phyloP scores from a whole-genome alignment of 495 filamentous ascomycete genomes.

The Aspergillus nanangensis region DNA sequence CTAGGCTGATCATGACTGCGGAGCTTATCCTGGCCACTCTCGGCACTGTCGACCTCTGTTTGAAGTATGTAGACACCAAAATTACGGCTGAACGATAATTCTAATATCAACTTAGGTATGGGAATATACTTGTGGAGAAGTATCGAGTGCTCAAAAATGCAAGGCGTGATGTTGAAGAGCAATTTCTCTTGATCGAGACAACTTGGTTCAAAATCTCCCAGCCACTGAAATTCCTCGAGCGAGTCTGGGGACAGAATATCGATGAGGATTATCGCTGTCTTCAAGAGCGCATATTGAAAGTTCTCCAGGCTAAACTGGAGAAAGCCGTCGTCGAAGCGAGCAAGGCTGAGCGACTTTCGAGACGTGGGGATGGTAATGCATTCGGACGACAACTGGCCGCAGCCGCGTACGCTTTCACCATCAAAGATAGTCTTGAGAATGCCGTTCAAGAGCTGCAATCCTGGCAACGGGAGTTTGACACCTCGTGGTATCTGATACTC shows the following conservation, averaged over 20 bases:
- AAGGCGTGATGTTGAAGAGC: neutral
- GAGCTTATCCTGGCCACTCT: neutral
- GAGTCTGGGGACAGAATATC: neutral
- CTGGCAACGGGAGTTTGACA: neutral
- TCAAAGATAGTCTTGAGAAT: neutral
- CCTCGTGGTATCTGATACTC: neutral
- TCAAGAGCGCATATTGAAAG: neutral
- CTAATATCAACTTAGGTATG: neutral
- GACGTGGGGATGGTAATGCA: no score
- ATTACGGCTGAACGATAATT: neutral
- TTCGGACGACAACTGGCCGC: neutral
- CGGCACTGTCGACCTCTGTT: neutral
- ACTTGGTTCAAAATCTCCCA: neutral
- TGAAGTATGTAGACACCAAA: neutral
- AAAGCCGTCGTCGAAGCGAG: neutral
- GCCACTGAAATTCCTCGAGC: neutral
- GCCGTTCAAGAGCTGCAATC: neutral
- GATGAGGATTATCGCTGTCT: neutral
- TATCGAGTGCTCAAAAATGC: neutral
- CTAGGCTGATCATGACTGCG: no score
- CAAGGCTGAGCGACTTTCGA: no score
- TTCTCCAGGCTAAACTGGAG: neutral
- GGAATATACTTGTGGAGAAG: neutral
- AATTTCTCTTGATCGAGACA: neutral
- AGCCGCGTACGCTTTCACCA: neutral